Conservation (phyloP, 2,329 filamentous ascomycete genomes). For the Aureobasidium namibiae region DNA sequence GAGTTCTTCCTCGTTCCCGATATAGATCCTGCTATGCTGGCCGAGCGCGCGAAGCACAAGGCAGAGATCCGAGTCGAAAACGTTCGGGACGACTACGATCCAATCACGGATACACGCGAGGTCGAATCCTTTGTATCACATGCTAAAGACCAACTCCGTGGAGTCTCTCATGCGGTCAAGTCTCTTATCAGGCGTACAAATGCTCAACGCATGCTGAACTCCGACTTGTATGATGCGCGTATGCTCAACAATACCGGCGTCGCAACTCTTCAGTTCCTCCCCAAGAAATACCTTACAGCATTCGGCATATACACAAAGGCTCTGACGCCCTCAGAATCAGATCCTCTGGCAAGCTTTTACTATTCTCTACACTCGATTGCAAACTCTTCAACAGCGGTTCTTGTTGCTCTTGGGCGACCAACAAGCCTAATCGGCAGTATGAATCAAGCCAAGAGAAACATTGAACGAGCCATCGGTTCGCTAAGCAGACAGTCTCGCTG, state of each 20-base stretch:
- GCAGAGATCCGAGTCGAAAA: conserved; percentile 74
- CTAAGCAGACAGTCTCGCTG: conserved; percentile 67
- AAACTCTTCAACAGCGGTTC: conserved; percentile 72
- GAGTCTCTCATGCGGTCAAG: conserved; percentile 74
- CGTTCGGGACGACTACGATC: conserved; percentile 80
- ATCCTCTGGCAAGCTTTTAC: conserved; percentile 66
- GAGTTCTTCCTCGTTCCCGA: conserved; percentile 98
- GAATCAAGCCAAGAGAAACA: conserved; percentile 60
- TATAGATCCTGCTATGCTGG: conserved; percentile 81
- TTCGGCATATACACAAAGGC: conserved; percentile 63
- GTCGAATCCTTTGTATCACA: conserved; percentile 90
- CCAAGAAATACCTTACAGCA: conserved; percentile 57
- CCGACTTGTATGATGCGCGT: conserved; percentile 62
- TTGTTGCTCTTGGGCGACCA: conserved; percentile 71
- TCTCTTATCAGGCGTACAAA: conserved; percentile 75
- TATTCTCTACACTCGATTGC: conserved; percentile 71
- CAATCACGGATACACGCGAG: conserved; percentile 69
- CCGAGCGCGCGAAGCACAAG: conserved; percentile 78
- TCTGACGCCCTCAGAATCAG: conserved; percentile 60
- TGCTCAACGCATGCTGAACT: conserved; percentile 54
- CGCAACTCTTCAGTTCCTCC: conserved; percentile 57
- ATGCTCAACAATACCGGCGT: conserved; percentile 44
- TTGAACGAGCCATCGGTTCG: conserved; percentile 70
- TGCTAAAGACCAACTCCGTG: conserved; percentile 79
- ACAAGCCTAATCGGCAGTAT: conserved; percentile 71